Percentiles rank a stretch among this genome's conserved stretches.
phyloP scores from a whole-genome alignment of 768 basidiomycete genomes.

The Naganishia onofrii region DNA sequence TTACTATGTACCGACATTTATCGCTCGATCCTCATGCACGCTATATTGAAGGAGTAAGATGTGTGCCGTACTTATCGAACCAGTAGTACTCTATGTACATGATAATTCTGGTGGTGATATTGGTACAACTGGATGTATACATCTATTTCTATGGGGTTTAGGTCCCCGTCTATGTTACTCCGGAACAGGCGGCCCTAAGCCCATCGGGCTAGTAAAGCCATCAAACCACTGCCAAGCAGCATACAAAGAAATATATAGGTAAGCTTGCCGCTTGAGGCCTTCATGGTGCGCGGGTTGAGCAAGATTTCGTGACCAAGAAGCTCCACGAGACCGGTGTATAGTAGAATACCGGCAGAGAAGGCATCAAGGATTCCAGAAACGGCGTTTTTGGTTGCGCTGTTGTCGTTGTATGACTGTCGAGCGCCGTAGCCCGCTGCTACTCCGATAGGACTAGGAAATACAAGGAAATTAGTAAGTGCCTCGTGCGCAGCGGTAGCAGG shows the following conservation, averaged over 20 bases:
- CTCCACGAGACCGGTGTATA: slow-evolving; percentile 56
- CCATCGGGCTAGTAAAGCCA: slow-evolving; percentile 88
- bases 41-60: too few relatives aligned
- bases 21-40: background rate
- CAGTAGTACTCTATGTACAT: background rate
- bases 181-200: slow-evolving; percentile 57
- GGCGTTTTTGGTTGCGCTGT: slow-evolving; percentile 69
- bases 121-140: slow-evolving; percentile 1
- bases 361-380: slow-evolving; percentile 83
- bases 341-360: slow-evolving; percentile 77
- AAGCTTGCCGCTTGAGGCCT: slow-evolving; percentile 65
- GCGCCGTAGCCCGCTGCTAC: slow-evolving; percentile 71
- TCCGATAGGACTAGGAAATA: slow-evolving; percentile 81
- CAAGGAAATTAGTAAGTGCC: slow-evolving; percentile 61
- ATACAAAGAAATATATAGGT: slow-evolving; percentile 73
- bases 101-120: slow-evolving; percentile 1
- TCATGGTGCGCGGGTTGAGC: slow-evolving; percentile 80
- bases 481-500: slow-evolving; percentile 58
- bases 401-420: slow-evolving; percentile 73
- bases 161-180: background rate
- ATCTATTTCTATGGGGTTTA: background rate
- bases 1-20: too few relatives aligned
- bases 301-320: slow-evolving; percentile 92
- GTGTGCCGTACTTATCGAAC: background rate
- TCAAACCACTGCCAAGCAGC: slow-evolving; percentile 77